phyloP scores from a whole-genome alignment of 176 grass and related monocot species.

The Lolium perenne region DNA sequence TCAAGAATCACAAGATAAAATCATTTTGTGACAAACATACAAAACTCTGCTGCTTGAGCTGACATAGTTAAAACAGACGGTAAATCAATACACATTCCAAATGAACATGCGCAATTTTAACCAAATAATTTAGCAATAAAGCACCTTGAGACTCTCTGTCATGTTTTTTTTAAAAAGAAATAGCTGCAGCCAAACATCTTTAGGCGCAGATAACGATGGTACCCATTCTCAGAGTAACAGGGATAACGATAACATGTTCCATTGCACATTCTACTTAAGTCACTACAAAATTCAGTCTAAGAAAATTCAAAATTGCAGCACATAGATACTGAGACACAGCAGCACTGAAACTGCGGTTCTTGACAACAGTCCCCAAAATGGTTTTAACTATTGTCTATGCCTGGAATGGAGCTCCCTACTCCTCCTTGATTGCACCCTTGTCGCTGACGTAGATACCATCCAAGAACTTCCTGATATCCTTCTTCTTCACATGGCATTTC shows the following conservation, averaged over 20 bases:
- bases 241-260: slow-evolving; percentile 39
- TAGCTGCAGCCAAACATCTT: slow-evolving; percentile 13
- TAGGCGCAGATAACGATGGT: slow-evolving; percentile 8
- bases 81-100: too few relatives aligned
- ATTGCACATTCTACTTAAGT: slow-evolving; percentile 38
- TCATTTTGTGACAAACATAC: too few relatives aligned
- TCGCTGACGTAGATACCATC: slow-evolving; percentile 86
- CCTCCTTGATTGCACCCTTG: slow-evolving; percentile 62
- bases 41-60: too few relatives aligned
- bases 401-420: slow-evolving; percentile 43
- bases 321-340: slow-evolving; percentile 19
- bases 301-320: slow-evolving; percentile 46
- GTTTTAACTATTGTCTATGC: background rate
- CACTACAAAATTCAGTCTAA: slow-evolving; percentile 51
- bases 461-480: slow-evolving; percentile 90
- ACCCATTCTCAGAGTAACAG: background rate
- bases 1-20: too few relatives aligned
- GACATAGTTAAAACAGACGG: too few relatives aligned
- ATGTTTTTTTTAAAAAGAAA: slow-evolving; percentile 20
- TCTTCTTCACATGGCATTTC: slow-evolving; percentile 97
- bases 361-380: background rate
- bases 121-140: background rate
- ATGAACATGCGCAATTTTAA: background rate
- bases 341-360: slow-evolving; percentile 11
- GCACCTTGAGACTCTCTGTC: background rate